Conservation (phyloP, 1,284 basidiomycete genomes). For the Cutaneotrichosporon cutaneum region DNA sequence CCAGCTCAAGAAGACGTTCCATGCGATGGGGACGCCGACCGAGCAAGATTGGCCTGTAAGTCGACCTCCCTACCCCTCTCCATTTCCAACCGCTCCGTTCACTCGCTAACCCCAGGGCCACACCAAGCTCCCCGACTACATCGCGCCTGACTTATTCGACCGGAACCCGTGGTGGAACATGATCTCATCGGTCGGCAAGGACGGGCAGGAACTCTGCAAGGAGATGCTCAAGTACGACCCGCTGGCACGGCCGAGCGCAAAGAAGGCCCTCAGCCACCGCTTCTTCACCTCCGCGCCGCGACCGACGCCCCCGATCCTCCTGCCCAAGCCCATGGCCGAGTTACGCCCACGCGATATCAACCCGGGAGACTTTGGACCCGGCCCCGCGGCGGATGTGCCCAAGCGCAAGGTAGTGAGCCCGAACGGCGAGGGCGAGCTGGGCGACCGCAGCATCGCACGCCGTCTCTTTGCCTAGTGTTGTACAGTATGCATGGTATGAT, state of each 20-base stretch:
- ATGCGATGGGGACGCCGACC: conserved; percentile 89
- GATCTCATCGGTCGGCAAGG: conserved; percentile 85
- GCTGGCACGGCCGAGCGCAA: conserved; percentile 73
- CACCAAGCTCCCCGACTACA: conserved; percentile 83
- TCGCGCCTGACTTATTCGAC: conserved; percentile 74
- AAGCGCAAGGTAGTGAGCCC: conserved; percentile 19
- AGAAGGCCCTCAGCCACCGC: conserved; percentile 56
- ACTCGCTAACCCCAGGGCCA: conserved; percentile 64
- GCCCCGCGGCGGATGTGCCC: not conserved
- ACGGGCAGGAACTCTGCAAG: conserved; percentile 78
- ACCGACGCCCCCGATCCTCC: conserved; percentile 43
- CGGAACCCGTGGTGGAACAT: conserved; percentile 65
- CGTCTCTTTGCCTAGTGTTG: conserved; percentile 26
- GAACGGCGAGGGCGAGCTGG: conserved; percentile 12
- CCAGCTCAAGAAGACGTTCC: conserved; percentile 90
- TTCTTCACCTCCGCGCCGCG: conserved; percentile 47
- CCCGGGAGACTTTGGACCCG: conserved; percentile 37
- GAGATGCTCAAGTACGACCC: conserved; percentile 86
- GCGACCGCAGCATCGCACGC: conserved; percentile 20
- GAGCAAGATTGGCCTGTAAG: conserved; percentile 94
- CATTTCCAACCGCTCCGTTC: not conserved
- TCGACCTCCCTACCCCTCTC: conserved; percentile 2
- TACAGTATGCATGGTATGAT: conserved; percentile 20
- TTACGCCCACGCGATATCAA: conserved; percentile 47
- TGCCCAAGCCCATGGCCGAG: conserved; percentile 51